These are phyloP conservation scores for Rosellinia necatrix DNA, from an alignment of 2,329 filamentous ascomycete species.

Conservation along the genomic window DNA sequence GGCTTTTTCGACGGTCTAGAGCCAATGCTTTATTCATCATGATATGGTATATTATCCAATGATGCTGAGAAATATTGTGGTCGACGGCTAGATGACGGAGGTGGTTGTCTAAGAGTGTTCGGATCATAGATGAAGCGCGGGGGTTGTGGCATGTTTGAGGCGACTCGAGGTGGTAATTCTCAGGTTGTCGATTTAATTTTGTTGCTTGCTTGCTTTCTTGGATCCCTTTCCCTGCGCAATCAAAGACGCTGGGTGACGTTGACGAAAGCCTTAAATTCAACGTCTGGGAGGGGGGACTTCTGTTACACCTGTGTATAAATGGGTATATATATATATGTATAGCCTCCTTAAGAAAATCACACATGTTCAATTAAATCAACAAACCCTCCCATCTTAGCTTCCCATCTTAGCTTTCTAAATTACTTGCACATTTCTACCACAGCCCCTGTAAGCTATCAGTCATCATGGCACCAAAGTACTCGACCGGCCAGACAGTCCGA, in stretches of 20 bases:
- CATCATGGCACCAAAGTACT: slow-evolving; percentile 35
- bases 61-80: too few relatives aligned
- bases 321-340: not conserved
- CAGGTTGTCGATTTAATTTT: not conserved
- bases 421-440: not conserved
- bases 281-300: not conserved
- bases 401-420: not conserved
- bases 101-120: too few relatives aligned
- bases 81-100: too few relatives aligned
- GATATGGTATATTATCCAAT: not conserved
- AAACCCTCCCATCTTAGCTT: too few relatives aligned
- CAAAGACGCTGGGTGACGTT: slow-evolving; percentile 21
- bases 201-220: not conserved
- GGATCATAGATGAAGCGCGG: too few relatives aligned
- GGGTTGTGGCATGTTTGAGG: not conserved
- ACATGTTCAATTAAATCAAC: not conserved
- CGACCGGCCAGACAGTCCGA: slow-evolving; percentile 32
- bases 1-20: not conserved
- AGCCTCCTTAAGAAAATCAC: too few relatives aligned
- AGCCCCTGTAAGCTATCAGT: not conserved
- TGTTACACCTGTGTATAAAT: not conserved
- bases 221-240: not conserved
- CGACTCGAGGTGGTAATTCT: not conserved
- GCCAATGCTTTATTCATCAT: slow-evolving; percentile 12
- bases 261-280: slow-evolving; percentile 7